These are phyloP conservation scores for Linnemannia hyalina DNA, from an alignment of 192 early-diverging fungal species.

Conservation along the genomic window DNA sequence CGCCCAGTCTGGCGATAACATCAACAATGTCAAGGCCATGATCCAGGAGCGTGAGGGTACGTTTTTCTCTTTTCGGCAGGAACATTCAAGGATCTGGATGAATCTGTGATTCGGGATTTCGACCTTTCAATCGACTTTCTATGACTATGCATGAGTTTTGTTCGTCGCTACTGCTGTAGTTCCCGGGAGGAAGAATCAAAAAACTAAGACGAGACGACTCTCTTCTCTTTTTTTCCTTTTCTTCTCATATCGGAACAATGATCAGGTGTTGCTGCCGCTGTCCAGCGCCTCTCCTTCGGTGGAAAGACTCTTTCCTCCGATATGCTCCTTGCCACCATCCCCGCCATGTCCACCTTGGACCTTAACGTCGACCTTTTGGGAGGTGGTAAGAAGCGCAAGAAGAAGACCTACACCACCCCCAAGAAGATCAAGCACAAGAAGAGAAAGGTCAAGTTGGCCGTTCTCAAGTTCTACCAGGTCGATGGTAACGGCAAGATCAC, in stretches of 20 bases:
- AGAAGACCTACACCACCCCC: slow-evolving; percentile 99
- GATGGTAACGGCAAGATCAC: slow-evolving; percentile 98
- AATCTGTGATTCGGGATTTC: background rate
- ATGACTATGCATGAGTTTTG: slow-evolving; percentile 1
- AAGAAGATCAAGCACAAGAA: slow-evolving; percentile 99
- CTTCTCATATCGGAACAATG: background rate
- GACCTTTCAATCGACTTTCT: background rate
- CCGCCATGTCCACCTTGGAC: slow-evolving; percentile 60
- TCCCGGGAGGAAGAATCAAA: no score
- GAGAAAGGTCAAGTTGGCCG: slow-evolving; percentile 99
- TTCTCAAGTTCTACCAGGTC: slow-evolving; percentile 99
- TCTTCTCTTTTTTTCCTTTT: background rate
- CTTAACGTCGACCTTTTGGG: slow-evolving; percentile 72
- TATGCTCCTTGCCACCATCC: slow-evolving; percentile 42
- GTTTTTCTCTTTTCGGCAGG: slow-evolving; percentile 8
- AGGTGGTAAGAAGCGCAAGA: slow-evolving; percentile 99
- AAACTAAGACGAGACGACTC: background rate
- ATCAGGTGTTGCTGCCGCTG: slow-evolving; percentile 70
- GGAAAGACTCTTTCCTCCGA: slow-evolving; percentile 61
- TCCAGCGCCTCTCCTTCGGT: slow-evolving; percentile 70
- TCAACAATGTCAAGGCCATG: slow-evolving; percentile 70
- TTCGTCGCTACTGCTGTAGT: background rate
- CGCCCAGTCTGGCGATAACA: slow-evolving; percentile 60
- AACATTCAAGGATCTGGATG: background rate
- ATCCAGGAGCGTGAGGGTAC: slow-evolving; percentile 69